Conservation (phyloP, 345 rosid genomes). For the Aegle marmelos region DNA sequence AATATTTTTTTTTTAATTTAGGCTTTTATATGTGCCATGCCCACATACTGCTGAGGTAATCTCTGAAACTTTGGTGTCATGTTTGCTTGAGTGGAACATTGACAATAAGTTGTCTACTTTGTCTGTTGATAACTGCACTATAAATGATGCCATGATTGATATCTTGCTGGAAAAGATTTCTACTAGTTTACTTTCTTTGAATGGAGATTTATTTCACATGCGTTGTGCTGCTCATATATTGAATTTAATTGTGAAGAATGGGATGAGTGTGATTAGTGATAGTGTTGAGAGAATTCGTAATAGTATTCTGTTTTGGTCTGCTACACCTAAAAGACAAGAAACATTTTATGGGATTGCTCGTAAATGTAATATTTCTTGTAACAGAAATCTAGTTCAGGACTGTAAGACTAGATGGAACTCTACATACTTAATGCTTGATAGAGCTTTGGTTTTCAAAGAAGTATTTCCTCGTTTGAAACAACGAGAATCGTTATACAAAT, state of each 20-base stretch:
- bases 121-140: neutral
- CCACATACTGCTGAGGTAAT: neutral
- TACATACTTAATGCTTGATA: neutral
- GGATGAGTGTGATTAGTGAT: neutral
- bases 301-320: neutral
- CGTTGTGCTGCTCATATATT: neutral
- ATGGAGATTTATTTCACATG: neutral
- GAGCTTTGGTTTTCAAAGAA: neutral
- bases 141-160: neutral
- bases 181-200: neutral
- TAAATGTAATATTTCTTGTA: neutral
- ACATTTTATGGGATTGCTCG: neutral
- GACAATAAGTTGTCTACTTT: neutral
- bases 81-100: neutral
- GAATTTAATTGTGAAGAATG: neutral
- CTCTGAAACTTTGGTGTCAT: neutral
- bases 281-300: neutral
- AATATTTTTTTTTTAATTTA: too few species aligned
- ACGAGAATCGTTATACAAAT: neutral
- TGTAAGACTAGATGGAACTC: conserved; percentile 1
- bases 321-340: neutral
- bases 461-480: neutral
- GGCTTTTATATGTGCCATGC: neutral
- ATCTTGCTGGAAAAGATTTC: neutral
- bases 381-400: neutral